Conservation (phyloP, 106 monocot species). For the Vanilla planifolia region DNA sequence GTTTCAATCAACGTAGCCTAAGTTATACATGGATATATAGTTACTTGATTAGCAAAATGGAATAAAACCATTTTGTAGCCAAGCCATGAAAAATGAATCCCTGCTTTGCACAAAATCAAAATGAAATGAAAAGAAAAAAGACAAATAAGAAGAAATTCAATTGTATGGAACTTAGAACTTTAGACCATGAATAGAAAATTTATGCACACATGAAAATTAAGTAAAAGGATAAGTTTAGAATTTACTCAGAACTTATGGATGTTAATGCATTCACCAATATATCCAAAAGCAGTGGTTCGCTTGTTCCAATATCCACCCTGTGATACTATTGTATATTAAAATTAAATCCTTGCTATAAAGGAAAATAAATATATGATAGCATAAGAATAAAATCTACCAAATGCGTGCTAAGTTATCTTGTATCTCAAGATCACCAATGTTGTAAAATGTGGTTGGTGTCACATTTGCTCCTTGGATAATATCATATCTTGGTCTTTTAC, state of each 20-base stretch:
- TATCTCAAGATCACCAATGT: conserved; percentile 90
- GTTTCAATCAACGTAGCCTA: too few species aligned
- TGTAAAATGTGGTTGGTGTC: conserved; percentile 84
- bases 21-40: too few species aligned
- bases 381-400: conserved; percentile 42
- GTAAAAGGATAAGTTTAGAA: background rate
- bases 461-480: conserved; percentile 82
- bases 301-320: conserved; percentile 95
- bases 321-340: conserved; percentile 3
- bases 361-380: background rate
- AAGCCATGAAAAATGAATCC: too few species aligned
- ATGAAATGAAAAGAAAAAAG: too few species aligned
- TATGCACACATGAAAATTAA: background rate
- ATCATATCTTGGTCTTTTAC: conserved; percentile 88
- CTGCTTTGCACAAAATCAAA: too few species aligned
- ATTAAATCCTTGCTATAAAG: background rate
- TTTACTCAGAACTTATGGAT: conserved; percentile 80
- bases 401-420: conserved; percentile 91
- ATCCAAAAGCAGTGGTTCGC: conserved; percentile 78
- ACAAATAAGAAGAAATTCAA: too few species aligned
- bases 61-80: too few species aligned
- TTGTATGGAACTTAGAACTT: too few species aligned
- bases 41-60: too few species aligned
- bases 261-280: conserved; percentile 67
- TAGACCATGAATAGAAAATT: too few species aligned